A percentile compares a stretch with the other conserved stretches of the same genome.
These are phyloP conservation scores for Acanthamoeba rhysodes DNA, from an alignment of 208 protist species.

Conservation along the genomic window DNA sequence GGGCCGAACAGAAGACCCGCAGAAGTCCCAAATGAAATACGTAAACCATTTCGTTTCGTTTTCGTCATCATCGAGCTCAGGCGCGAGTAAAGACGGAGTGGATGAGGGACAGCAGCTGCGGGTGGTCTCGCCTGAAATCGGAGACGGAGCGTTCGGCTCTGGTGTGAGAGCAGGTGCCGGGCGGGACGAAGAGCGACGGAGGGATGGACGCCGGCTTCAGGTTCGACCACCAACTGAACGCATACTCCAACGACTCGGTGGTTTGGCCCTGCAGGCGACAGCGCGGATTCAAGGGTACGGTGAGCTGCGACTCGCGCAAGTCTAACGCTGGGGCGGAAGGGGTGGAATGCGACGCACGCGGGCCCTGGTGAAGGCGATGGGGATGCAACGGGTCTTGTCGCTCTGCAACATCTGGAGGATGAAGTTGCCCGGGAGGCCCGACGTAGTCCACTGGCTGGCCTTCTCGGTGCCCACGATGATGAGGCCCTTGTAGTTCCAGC, in stretches of 20 bases:
- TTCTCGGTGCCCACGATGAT: constrained; percentile 3
- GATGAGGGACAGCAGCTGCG: neutral
- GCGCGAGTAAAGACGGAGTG: neutral
- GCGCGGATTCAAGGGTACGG: neutral
- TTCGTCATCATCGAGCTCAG: too few relatives aligned
- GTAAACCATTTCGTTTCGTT: too few relatives aligned
- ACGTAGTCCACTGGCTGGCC: neutral
- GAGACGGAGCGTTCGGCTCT: neutral
- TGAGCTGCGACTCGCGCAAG: neutral
- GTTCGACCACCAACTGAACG: neutral
- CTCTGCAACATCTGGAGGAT: neutral
- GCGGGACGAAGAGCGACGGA: neutral
- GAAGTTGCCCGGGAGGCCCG: neutral
- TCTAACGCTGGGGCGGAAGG: too few relatives aligned
- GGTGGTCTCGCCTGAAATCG: neutral
- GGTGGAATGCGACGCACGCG: neutral
- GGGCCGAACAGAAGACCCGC: neutral
- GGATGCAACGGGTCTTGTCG: constrained; percentile 15
- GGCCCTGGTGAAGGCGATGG: neutral
- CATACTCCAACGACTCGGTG: neutral
- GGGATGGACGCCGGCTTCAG: neutral
- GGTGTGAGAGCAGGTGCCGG: neutral
- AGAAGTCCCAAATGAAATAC: neutral
- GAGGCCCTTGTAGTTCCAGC: neutral
- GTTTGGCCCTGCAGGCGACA: neutral